These are phyloP conservation scores for Cladorrhinum samala DNA, from an alignment of 495 filamentous ascomycete genomes.

Conservation along the genomic window DNA sequence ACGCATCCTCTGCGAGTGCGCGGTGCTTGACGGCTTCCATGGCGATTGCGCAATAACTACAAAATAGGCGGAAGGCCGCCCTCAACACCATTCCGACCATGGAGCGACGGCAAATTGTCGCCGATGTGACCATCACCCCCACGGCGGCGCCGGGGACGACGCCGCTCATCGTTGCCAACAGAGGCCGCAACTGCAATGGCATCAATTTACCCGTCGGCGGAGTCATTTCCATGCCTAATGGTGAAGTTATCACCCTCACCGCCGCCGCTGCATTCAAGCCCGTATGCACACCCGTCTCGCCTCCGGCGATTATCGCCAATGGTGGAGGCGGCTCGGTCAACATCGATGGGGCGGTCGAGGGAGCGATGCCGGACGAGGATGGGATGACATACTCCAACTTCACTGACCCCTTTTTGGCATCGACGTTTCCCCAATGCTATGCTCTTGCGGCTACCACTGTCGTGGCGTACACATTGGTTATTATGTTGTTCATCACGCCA, in stretches of 20 bases:
- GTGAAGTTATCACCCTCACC: conserved; percentile 54
- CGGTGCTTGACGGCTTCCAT: conserved; percentile 15
- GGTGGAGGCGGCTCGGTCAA: conserved; percentile 39
- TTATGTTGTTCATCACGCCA: conserved; percentile 88
- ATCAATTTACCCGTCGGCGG: conserved; percentile 57
- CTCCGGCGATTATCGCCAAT: conserved; percentile 41
- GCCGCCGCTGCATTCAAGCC: conserved; percentile 59
- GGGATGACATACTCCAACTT: conserved; percentile 46
- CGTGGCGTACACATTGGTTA: conserved; percentile 86
- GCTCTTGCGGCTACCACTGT: conserved; percentile 86
- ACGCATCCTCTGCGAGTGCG: neutral
- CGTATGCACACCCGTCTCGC: conserved; percentile 45
- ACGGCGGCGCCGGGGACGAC: conserved; percentile 11
- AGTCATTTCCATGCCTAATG: conserved; percentile 51
- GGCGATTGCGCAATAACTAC: conserved; percentile 27
- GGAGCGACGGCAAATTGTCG: conserved; percentile 19
- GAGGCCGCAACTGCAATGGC: conserved; percentile 22
- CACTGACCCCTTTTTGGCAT: conserved; percentile 85
- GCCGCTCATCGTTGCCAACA: conserved; percentile 9
- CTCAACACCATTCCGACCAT: conserved; percentile 16
- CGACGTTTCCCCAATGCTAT: conserved; percentile 83
- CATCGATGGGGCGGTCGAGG: conserved; percentile 27
- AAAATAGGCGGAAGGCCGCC: conserved; percentile 26
- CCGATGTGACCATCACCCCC: conserved; percentile 8
- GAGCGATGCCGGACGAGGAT: conserved; percentile 12